phyloP scores from a whole-genome alignment of 441 rosid species.

The Isatis lusitanica region DNA sequence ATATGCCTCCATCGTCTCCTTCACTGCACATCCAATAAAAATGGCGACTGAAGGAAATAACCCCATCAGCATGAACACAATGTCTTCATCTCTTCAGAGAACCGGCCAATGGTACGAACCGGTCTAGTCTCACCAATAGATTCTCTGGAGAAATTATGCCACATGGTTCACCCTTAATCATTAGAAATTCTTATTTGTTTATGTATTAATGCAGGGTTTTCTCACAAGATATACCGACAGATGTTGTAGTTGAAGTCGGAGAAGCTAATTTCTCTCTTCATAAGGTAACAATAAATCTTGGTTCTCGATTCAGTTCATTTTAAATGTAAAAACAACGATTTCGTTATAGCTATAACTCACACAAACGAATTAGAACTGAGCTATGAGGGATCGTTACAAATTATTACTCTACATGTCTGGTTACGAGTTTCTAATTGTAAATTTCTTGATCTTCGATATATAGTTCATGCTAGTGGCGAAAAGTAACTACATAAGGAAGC shows the following conservation, averaged over 20 bases:
- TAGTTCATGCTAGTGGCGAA: conserved; percentile 89
- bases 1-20: conserved; percentile 27
- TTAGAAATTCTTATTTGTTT: background rate
- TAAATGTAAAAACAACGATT: background rate
- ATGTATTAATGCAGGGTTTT: conserved; percentile 58
- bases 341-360: too few species aligned
- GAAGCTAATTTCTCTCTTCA: conserved; percentile 85
- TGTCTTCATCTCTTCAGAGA: conserved; percentile 75
- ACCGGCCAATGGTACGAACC: conserved; percentile 78
- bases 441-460: conserved; percentile 19
- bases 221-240: conserved; percentile 82
- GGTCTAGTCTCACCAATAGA: background rate
- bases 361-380: background rate
- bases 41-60: conserved; percentile 33
- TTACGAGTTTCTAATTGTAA: background rate
- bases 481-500: conserved; percentile 77
- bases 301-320: background rate
- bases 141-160: background rate
- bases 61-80: conserved; percentile 31
- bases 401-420: background rate
- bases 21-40: conserved; percentile 16
- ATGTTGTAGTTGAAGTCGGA: conserved; percentile 68
- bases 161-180: background rate
- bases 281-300: conserved; percentile 48
- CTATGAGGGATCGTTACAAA: background rate